phyloP scores from a whole-genome alignment of 2,329 filamentous ascomycete species.

The Grosmannia huntii region DNA sequence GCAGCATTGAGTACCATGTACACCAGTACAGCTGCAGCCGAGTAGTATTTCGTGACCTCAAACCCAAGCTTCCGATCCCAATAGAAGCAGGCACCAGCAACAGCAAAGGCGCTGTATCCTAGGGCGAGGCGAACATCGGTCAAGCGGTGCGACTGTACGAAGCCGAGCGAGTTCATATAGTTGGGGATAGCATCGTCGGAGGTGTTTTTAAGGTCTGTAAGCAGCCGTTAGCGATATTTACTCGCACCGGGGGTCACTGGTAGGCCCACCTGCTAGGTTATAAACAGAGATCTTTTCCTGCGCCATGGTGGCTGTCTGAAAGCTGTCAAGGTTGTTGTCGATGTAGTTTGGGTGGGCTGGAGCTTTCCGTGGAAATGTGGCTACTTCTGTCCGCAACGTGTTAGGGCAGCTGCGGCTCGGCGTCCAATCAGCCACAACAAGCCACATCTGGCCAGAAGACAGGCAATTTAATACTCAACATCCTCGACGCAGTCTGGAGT shows the following conservation, averaged over 20 bases:
- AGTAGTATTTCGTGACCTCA: slow-evolving; percentile 72
- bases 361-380: slow-evolving; percentile 8
- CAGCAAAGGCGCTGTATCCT: slow-evolving; percentile 68
- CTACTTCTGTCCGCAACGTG: slow-evolving; percentile 1
- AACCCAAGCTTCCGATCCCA: slow-evolving; percentile 90
- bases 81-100: slow-evolving; percentile 73
- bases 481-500: background rate
- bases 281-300: slow-evolving; percentile 52
- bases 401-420: background rate
- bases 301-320: slow-evolving; percentile 22
- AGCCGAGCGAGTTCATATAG: slow-evolving; percentile 81
- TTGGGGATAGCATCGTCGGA: slow-evolving; percentile 89
- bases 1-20: slow-evolving; percentile 70
- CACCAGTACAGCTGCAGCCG: slow-evolving; percentile 60
- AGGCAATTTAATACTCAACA: background rate
- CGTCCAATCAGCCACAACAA: background rate
- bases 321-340: background rate
- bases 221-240: slow-evolving; percentile 1
- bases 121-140: slow-evolving; percentile 72
- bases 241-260: too few relatives aligned
- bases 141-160: slow-evolving; percentile 68
- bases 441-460: background rate
- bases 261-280: slow-evolving; percentile 45
- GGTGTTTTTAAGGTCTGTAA: slow-evolving; percentile 83
- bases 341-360: background rate